phyloP scores from a whole-genome alignment of 768 basidiomycete genomes.

The Leccinellum albellum region DNA sequence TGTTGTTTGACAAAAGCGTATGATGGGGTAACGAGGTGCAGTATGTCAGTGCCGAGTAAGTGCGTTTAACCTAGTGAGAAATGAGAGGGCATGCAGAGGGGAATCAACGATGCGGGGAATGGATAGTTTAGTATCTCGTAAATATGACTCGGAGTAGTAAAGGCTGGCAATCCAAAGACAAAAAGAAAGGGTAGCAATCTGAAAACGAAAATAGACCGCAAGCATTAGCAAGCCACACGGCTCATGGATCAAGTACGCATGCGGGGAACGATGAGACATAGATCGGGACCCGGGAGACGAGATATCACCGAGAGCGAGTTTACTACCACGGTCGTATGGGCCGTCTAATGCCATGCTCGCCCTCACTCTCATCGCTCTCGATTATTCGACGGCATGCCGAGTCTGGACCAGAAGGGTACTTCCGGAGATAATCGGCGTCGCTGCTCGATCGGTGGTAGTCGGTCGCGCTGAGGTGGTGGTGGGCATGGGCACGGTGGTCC shows the following conservation, averaged over 20 bases:
- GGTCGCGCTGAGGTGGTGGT: conserved; percentile 1
- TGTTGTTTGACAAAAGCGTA: not conserved
- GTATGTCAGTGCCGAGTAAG: conserved; percentile 1
- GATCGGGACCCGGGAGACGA: not conserved
- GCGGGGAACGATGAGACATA: not conserved
- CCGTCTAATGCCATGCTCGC: conserved; percentile 29
- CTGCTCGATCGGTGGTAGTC: conserved; percentile 13
- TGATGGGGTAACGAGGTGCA: not conserved
- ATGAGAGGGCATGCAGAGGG: conserved; percentile 13
- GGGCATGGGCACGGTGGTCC: conserved; percentile 13
- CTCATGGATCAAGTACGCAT: not conserved
- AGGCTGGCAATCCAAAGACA: conserved; percentile 9
- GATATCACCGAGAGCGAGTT: not conserved
- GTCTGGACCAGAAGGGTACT: conserved; percentile 23
- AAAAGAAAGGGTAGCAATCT: not conserved
- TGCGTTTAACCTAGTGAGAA: conserved; percentile 2
- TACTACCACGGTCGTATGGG: conserved; percentile 48
- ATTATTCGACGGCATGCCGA: conserved; percentile 25
- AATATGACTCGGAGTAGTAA: not conserved
- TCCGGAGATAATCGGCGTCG: conserved; percentile 2
- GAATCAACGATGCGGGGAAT: conserved; percentile 19
- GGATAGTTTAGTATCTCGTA: conserved; percentile 7
- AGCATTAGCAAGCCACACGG: not conserved
- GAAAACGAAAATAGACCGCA: not conserved
- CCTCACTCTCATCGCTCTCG: conserved; percentile 37